Evolutionary conservation across 768 basidiomycete species (phyloP).

Genomic region (Tremella mesenterica): DNA sequence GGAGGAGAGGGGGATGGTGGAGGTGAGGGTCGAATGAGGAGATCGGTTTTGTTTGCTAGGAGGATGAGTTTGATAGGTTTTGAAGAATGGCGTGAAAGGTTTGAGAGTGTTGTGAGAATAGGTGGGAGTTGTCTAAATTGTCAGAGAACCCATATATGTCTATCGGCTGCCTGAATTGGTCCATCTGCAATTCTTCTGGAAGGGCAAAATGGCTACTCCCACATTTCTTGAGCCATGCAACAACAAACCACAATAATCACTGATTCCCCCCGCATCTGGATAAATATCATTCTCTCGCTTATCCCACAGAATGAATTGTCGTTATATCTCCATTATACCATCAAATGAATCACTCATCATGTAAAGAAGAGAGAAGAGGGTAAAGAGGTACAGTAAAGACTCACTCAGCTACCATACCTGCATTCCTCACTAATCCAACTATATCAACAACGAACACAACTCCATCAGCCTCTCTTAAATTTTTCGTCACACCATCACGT

Average conservation of each 20-base stretch:
- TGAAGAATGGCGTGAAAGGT: slow-evolving; percentile 9
- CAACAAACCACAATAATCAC: no score
- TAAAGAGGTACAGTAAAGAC: slow-evolving; percentile 10
- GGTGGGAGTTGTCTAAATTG: slow-evolving; percentile 29
- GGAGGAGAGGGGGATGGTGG: slow-evolving; percentile 14
- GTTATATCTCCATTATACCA: no score
- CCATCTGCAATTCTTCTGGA: no score
- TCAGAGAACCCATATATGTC: not conserved
- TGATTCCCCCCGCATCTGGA: no score
- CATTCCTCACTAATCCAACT: slow-evolving; percentile 31
- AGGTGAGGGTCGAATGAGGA: slow-evolving; percentile 24
- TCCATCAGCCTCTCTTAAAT: slow-evolving; percentile 20
- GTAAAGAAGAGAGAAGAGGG: no score
- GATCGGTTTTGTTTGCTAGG: slow-evolving; percentile 39
- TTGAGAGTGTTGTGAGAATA: slow-evolving; percentile 27
- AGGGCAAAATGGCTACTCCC: no score
- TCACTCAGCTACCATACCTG: slow-evolving; percentile 35
- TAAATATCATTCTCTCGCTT: no score
- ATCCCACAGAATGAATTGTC: no score
- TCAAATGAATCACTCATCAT: no score
- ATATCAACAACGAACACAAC: slow-evolving; percentile 41
- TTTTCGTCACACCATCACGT: slow-evolving; percentile 23
- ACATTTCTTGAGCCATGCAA: no score
- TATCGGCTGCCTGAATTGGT: no score
- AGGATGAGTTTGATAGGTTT: slow-evolving; percentile 29